A percentile compares a stretch with the other conserved stretches of the same genome.
phyloP scores from a whole-genome alignment of 306 rosid species.

The Urtica urens region DNA sequence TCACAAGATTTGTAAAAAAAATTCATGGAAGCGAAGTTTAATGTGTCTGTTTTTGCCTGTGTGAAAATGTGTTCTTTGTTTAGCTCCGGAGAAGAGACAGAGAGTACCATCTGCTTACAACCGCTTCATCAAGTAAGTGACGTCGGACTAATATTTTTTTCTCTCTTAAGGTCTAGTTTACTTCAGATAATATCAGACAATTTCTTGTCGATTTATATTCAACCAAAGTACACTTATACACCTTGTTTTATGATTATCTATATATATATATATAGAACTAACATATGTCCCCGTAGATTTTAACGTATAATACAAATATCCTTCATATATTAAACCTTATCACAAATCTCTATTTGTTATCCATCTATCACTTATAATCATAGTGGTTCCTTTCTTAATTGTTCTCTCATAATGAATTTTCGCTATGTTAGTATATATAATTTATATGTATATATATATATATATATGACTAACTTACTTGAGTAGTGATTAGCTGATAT shows the following conservation, averaged over 20 bases:
- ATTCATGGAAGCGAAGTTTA: slow-evolving; percentile 21
- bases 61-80: slow-evolving; percentile 30
- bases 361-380: no score
- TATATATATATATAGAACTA: no score
- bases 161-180: not conserved
- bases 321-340: no score
- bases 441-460: not conserved
- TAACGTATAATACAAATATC: no score
- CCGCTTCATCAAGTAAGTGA: slow-evolving; percentile 92
- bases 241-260: not conserved
- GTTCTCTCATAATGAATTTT: no score
- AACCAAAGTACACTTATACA: not conserved
- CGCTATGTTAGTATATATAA: not conserved
- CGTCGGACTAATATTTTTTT: not conserved
- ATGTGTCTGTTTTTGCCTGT: slow-evolving; percentile 21
- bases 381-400: no score
- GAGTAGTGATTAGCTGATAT: no score
- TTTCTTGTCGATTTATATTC: not conserved
- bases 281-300: no score
- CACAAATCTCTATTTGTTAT: no score
- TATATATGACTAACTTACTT: not conserved
- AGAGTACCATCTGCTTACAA: slow-evolving; percentile 99
- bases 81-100: slow-evolving; percentile 99
- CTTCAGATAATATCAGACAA: not conserved
- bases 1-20: slow-evolving; percentile 11